phyloP scores from a whole-genome alignment of 2,329 filamentous ascomycete species.

The Alternaria viburni region DNA sequence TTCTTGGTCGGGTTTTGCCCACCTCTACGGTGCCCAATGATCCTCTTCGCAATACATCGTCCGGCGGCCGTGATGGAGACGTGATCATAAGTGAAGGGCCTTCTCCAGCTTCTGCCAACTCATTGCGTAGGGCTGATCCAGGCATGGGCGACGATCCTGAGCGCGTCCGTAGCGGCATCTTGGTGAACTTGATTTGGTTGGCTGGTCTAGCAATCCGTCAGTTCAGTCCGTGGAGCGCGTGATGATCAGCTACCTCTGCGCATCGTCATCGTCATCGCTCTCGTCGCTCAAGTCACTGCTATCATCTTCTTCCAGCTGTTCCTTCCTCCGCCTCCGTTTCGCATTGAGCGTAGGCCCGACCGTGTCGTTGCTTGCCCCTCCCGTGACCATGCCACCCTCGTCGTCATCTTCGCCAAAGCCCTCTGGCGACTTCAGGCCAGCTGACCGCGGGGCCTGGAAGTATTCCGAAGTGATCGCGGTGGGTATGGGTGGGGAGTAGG shows the following conservation, averaged over 20 bases:
- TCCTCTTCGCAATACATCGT: slow-evolving; percentile 56
- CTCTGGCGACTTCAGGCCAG: slow-evolving; percentile 58
- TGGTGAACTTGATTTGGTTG: slow-evolving; percentile 93
- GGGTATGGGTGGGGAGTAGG: slow-evolving; percentile 84
- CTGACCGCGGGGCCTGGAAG: slow-evolving; percentile 72
- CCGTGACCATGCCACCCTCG: slow-evolving; percentile 72
- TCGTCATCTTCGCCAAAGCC: slow-evolving; percentile 75
- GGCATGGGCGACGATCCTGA: slow-evolving; percentile 84
- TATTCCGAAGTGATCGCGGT: slow-evolving; percentile 84
- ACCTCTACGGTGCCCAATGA: slow-evolving; percentile 75
- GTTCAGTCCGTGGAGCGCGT: background rate
- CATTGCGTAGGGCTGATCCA: slow-evolving; percentile 60
- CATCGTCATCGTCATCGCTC: slow-evolving; percentile 77
- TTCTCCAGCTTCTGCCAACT: slow-evolving; percentile 59
- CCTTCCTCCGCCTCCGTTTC: slow-evolving; percentile 70
- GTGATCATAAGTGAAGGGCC: slow-evolving; percentile 59
- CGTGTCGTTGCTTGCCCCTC: slow-evolving; percentile 69
- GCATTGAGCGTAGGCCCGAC: slow-evolving; percentile 69
- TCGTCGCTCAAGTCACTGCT: slow-evolving; percentile 86
- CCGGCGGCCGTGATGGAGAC: slow-evolving; percentile 59
- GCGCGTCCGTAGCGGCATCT: slow-evolving; percentile 87
- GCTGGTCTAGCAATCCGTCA: slow-evolving; percentile 61
- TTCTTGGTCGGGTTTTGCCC: slow-evolving; percentile 70
- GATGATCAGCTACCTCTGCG: slow-evolving; percentile 36
- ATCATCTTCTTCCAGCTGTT: slow-evolving; percentile 83